These are phyloP conservation scores for Datura wrightii DNA, from an alignment of 257 asterid species.

Conservation along the genomic window DNA sequence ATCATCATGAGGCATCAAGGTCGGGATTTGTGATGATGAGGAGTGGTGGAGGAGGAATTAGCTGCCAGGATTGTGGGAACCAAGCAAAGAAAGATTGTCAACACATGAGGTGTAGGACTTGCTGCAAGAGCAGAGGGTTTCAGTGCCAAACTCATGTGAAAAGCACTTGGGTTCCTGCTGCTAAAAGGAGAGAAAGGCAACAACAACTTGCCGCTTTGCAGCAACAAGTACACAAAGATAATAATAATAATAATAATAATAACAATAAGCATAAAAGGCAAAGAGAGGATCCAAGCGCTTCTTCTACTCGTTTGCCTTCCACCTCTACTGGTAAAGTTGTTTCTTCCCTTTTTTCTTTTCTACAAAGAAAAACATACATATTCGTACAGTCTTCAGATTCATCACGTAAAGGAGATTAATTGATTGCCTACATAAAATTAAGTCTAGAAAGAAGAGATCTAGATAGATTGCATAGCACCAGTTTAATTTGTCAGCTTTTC, in stretches of 20 bases:
- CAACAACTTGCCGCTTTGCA: slow-evolving; percentile 38
- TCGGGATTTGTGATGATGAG: slow-evolving; percentile 43
- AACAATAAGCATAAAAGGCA: slow-evolving; percentile 40
- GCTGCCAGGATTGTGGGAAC: slow-evolving; percentile 77
- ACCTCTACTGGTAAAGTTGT: slow-evolving; percentile 5
- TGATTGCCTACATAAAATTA: slow-evolving; percentile 13
- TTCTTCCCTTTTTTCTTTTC: background rate
- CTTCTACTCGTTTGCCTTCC: slow-evolving; percentile 31
- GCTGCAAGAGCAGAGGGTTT: slow-evolving; percentile 70
- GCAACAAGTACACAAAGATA: slow-evolving; percentile 1
- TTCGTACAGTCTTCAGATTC: slow-evolving; percentile 2
- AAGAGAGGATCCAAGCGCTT: slow-evolving; percentile 40
- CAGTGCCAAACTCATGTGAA: slow-evolving; percentile 66
- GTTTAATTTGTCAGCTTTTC: slow-evolving; percentile 31
- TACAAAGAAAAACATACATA: background rate
- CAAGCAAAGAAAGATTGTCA: slow-evolving; percentile 71
- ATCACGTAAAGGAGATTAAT: slow-evolving; percentile 19
- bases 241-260: background rate
- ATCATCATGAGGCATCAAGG: slow-evolving; percentile 17
- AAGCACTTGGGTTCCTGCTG: slow-evolving; percentile 77
- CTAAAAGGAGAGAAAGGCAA: slow-evolving; percentile 61
- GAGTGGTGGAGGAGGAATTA: slow-evolving; percentile 41
- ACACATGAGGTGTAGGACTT: slow-evolving; percentile 66
- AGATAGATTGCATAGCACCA: too few relatives aligned
- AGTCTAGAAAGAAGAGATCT: slow-evolving; percentile 19